Evolutionary conservation across 2,329 filamentous ascomycete species (phyloP), one percentile per base, ranked within the genome.

Genomic region (Talaromyces verruculosus): DNA sequence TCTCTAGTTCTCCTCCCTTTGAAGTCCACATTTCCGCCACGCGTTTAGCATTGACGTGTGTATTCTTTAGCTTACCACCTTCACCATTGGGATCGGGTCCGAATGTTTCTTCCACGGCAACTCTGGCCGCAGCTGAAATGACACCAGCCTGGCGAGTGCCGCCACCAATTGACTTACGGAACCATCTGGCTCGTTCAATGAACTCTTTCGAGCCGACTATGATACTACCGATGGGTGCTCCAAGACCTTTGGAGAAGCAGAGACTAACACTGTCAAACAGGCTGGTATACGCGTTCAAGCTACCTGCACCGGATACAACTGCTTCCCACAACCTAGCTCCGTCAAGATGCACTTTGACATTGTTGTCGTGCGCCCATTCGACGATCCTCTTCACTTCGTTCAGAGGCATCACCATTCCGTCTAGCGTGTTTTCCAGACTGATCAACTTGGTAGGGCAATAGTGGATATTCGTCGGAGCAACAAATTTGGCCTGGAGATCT

Each of bases 251-350:
- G 55, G 88, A 91, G 73, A 96, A 92, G 74, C 91, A 94, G 28
- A 95, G 80, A 69, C 85, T 91, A 13, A 94, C 82, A 62, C 87
- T 91, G 73, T 96, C 91, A 72, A 93, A 91, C 65, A 87, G 82
- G 6, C 81, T 83, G 69, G 87, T 87, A 74, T 86, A 93, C 0
- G 92, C 90, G 3, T 85, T 79, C 37, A 95, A 77, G 3, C 83
- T 84, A 0, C 88, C 90, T 0, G 88, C 88, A 0, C 88, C 89
- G 0, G 90, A 85, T 2, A 85, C 89, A 0, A 91, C 89, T 13
- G 90, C 92, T 74, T 96, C 91, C 91, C 91, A 96, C 15, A 96
- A 79, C 11, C 92, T 83, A 3, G 92, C 92, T 15, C 92, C 92
- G 72, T 96, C 92, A 68, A 92, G 81, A 76, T 96, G 92, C 72